A percentile compares a stretch with the other conserved stretches of the same genome.
These are phyloP conservation scores for Ceratobasidium sp. DNA, from an alignment of 1,284 basidiomycete genomes.

Conservation along the genomic window DNA sequence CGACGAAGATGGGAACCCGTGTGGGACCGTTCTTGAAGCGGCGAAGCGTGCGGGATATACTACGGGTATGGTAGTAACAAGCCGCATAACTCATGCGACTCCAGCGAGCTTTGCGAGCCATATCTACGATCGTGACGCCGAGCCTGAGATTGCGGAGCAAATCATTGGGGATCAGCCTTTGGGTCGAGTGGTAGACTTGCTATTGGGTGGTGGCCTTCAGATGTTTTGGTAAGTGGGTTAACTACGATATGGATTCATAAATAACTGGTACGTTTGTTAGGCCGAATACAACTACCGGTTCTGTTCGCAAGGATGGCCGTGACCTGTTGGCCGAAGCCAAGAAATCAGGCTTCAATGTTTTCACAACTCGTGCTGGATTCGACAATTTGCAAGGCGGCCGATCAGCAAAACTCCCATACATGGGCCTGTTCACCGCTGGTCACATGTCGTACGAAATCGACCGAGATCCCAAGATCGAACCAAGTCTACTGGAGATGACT, in stretches of 20 bases:
- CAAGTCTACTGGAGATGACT: slow-evolving; percentile 56
- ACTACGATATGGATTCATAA: too few species aligned
- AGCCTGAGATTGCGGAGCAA: slow-evolving; percentile 55
- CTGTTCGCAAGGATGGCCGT: slow-evolving; percentile 53
- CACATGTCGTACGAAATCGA: slow-evolving; percentile 58
- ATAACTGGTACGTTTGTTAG: not conserved
- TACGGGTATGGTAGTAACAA: slow-evolving; percentile 55
- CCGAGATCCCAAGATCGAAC: slow-evolving; percentile 53
- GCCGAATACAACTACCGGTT: slow-evolving; percentile 53
- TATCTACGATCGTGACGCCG: slow-evolving; percentile 55
- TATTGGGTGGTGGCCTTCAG: slow-evolving; percentile 54
- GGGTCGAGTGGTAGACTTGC: slow-evolving; percentile 53
- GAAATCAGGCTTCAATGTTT: slow-evolving; percentile 51
- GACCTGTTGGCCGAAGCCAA: slow-evolving; percentile 54
- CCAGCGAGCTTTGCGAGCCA: slow-evolving; percentile 54
- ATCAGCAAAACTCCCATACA: slow-evolving; percentile 49
- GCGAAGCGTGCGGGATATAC: slow-evolving; percentile 55
- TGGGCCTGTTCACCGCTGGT: slow-evolving; percentile 52
- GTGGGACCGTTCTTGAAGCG: slow-evolving; percentile 56
- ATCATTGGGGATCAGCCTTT: slow-evolving; percentile 54
- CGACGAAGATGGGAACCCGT: slow-evolving; percentile 55
- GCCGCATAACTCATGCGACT: slow-evolving; percentile 56
- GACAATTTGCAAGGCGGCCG: slow-evolving; percentile 50
- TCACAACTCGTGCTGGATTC: slow-evolving; percentile 53
- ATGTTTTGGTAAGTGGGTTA: not conserved